These are phyloP conservation scores for Cyberlindnera saturnus DNA, from an alignment of 805 yeast genomes.

Conservation along the genomic window DNA sequence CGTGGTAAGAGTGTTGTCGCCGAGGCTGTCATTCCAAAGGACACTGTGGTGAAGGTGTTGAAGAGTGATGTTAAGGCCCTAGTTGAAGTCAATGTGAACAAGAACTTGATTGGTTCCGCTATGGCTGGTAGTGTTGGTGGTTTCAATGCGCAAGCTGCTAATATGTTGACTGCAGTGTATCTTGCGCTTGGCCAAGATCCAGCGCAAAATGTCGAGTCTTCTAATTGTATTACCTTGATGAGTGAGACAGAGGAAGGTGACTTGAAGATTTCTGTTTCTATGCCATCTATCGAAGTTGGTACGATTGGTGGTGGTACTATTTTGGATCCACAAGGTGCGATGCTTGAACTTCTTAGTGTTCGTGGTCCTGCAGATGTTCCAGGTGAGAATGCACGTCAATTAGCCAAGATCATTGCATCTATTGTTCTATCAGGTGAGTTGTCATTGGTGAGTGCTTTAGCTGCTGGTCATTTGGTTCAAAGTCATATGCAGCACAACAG, in stretches of 20 bases:
- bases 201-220: constrained; percentile 97
- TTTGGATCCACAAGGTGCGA: constrained; percentile 93
- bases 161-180: constrained; percentile 88
- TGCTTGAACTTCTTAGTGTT: constrained; percentile 91
- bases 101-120: constrained; percentile 93
- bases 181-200: constrained; percentile 99
- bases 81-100: constrained; percentile 81
- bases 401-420: constrained; percentile 89
- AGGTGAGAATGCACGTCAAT: constrained; percentile 89
- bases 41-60: constrained; percentile 71
- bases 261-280: constrained; percentile 88
- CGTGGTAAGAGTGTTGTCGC: constrained; percentile 98
- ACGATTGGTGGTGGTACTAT: constrained; percentile 99
- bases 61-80: constrained; percentile 90
- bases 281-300: constrained; percentile 99
- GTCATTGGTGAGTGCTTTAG: constrained; percentile 90
- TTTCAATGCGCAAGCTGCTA: constrained; percentile 97
- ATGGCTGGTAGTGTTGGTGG: constrained; percentile 99
- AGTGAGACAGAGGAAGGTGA: constrained; percentile 71
- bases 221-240: constrained; percentile 96
- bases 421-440: constrained; percentile 95
- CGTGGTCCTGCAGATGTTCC: constrained; percentile 93
- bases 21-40: constrained; percentile 84
- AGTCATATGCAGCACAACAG: constrained; percentile 97
- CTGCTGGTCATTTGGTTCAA: constrained; percentile 97